A percentile compares a stretch with the other conserved stretches of the same genome.
These are phyloP conservation scores for Aspergillus texensis DNA, from an alignment of 2,329 filamentous ascomycete genomes.

Conservation along the genomic window DNA sequence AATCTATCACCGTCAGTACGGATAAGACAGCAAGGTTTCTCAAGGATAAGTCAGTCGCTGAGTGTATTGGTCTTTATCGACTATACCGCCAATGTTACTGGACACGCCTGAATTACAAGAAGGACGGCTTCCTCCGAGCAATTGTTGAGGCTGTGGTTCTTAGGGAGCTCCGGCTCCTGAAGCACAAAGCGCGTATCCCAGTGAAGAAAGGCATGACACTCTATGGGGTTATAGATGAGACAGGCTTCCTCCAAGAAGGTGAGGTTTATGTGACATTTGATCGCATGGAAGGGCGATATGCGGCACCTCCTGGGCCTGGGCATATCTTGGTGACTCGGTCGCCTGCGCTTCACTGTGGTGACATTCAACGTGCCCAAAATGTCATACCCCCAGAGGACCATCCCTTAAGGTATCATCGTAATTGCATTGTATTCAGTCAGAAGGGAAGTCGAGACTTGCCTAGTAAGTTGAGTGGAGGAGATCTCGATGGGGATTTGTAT, in stretches of 20 bases:
- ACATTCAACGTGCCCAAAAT: slow-evolving; percentile 69
- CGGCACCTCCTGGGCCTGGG: slow-evolving; percentile 20
- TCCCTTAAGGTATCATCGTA: slow-evolving; percentile 64
- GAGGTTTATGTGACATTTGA: slow-evolving; percentile 47
- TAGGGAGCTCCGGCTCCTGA: slow-evolving; percentile 71
- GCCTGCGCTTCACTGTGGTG: slow-evolving; percentile 79
- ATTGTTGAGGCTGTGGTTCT: slow-evolving; percentile 71
- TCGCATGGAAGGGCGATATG: slow-evolving; percentile 9
- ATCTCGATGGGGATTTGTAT: slow-evolving; percentile 82
- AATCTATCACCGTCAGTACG: slow-evolving; percentile 59
- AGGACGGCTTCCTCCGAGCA: slow-evolving; percentile 70
- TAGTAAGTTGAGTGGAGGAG: slow-evolving; percentile 77
- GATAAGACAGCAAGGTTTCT: slow-evolving; percentile 69
- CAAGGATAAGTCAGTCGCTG: slow-evolving; percentile 62
- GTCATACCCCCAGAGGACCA: slow-evolving; percentile 61
- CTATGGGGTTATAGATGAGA: slow-evolving; percentile 84
- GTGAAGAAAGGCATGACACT: slow-evolving; percentile 72
- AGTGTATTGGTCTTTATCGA: slow-evolving; percentile 60
- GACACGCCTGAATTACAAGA: slow-evolving; percentile 65
- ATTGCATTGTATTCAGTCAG: slow-evolving; percentile 79
- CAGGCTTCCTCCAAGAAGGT: slow-evolving; percentile 64
- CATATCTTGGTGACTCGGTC: slow-evolving; percentile 71
- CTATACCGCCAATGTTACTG: slow-evolving; percentile 61
- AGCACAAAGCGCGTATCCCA: slow-evolving; percentile 76
- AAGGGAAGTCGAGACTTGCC: slow-evolving; percentile 73